phyloP scores from a whole-genome alignment of 352 stramenopile genomes.

The Globisporangium acanthophoron region DNA sequence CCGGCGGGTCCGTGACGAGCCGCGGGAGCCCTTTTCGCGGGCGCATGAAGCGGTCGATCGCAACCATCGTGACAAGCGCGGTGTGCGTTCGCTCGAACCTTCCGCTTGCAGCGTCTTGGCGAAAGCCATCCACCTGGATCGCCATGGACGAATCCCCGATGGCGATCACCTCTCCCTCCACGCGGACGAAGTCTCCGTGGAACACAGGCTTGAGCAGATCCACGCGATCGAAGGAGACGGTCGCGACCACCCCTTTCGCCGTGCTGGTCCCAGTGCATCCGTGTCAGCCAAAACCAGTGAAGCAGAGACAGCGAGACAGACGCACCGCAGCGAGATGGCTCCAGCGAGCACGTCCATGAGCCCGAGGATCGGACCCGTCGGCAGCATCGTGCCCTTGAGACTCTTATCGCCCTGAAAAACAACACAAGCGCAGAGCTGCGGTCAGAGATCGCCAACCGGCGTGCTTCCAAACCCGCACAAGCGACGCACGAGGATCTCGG shows the following conservation, averaged over 20 bases:
- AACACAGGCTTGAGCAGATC: conserved; percentile 50
- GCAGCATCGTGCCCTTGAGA: conserved; percentile 36
- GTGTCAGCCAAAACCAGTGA: too few species aligned
- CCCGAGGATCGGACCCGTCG: conserved; percentile 42
- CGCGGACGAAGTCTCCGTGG: conserved; percentile 44
- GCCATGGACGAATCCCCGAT: conserved; percentile 47
- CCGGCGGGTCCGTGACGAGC: conserved; percentile 31
- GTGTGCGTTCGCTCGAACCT: conserved; percentile 48
- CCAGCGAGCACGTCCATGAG: conserved; percentile 53
- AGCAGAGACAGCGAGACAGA: not conserved
- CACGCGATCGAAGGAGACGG: conserved; percentile 55
- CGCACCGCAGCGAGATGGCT: conserved; percentile 27
- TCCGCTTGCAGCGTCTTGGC: conserved; percentile 30
- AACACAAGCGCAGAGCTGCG: not conserved
- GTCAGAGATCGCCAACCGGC: too few species aligned
- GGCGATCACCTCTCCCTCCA: conserved; percentile 44
- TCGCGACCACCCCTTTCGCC: conserved; percentile 29
- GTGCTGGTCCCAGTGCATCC: conserved; percentile 6
- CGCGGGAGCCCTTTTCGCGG: conserved; percentile 32
- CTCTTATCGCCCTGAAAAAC: conserved; percentile 37
- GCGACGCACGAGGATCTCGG: conserved; percentile 46
- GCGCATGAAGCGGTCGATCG: conserved; percentile 42
- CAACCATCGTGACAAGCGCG: conserved; percentile 56
- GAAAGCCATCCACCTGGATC: conserved; percentile 42
- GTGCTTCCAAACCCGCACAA: not conserved